Conservation (phyloP, 805 yeast genomes). For the Sugiyamaella americana region DNA sequence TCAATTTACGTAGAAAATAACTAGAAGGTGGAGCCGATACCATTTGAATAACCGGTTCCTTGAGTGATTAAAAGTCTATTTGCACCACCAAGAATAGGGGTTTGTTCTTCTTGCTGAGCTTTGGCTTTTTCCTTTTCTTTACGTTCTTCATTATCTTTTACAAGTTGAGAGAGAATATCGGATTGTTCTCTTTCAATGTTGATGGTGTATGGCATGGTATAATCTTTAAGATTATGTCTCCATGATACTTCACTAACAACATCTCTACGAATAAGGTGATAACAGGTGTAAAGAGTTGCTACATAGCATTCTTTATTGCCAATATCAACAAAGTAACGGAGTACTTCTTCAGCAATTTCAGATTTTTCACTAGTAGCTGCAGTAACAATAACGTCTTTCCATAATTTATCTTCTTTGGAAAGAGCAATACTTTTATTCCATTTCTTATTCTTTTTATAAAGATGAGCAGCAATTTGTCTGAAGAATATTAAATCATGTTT, state of each 20-base stretch:
- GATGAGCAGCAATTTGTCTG: conserved; percentile 91
- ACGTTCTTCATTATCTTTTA: conserved; percentile 65
- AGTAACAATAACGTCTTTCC: conserved; percentile 91
- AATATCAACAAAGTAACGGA: conserved; percentile 90
- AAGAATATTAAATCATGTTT: conserved; percentile 86
- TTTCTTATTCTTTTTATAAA: conserved; percentile 91
- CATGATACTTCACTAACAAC: conserved; percentile 85
- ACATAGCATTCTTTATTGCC: conserved; percentile 94
- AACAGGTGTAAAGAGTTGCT: conserved; percentile 81
- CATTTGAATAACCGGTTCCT: conserved; percentile 37
- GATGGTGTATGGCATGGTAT: conserved; percentile 87
- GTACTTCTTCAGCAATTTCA: conserved; percentile 81
- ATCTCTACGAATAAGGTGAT: conserved; percentile 72
- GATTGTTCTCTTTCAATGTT: conserved; percentile 77
- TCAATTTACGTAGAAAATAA: no score
- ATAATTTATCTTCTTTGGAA: conserved; percentile 84
- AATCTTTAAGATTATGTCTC: conserved; percentile 79
- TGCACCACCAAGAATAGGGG: conserved; percentile 48
- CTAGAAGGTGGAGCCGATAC: conserved; percentile 6
- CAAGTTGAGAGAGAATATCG: conserved; percentile 55
- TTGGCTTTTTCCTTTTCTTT: conserved; percentile 47
- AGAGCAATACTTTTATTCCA: conserved; percentile 84
- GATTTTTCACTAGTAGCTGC: conserved; percentile 74
- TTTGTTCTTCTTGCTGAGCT: conserved; percentile 42
- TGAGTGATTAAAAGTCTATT: conserved; percentile 74